These are phyloP conservation scores for Nitzschia sp. DNA, from an alignment of 108 stramenopile species.

Conservation along the genomic window DNA sequence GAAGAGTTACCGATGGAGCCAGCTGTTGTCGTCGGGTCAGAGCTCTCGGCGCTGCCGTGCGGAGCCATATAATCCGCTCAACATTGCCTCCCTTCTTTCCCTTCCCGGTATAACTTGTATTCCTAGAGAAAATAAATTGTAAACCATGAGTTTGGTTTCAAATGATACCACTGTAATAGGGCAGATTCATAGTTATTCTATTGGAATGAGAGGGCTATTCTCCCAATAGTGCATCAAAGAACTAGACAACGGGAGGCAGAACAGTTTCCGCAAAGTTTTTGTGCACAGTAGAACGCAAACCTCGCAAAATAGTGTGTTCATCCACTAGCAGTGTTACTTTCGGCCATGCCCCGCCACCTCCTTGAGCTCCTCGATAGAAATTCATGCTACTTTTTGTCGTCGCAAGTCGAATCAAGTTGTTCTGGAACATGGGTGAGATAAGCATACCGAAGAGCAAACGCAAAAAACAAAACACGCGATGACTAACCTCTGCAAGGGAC, in stretches of 20 bases:
- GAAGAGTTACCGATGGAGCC: not conserved
- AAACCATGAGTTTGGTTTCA: too few relatives aligned
- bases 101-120: too few relatives aligned
- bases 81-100: too few relatives aligned
- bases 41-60: not conserved
- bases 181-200: too few relatives aligned
- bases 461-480: too few relatives aligned
- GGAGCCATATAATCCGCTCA: too few relatives aligned
- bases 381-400: slow-evolving; percentile 38
- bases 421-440: slow-evolving; percentile 17
- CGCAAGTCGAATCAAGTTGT: slow-evolving; percentile 44
- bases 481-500: slow-evolving; percentile 58
- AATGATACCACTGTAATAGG: too few relatives aligned
- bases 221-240: too few relatives aligned
- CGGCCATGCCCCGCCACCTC: slow-evolving; percentile 67
- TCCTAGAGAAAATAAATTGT: too few relatives aligned
- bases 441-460: not conserved
- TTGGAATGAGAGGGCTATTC: too few relatives aligned
- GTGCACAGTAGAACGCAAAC: slow-evolving; percentile 49
- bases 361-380: slow-evolving; percentile 38
- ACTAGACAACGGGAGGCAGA: slow-evolving; percentile 8
- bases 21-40: not conserved
- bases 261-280: slow-evolving; percentile 20
- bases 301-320: slow-evolving; percentile 47
- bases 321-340: slow-evolving; percentile 56